Conservation (phyloP, 2,329 filamentous ascomycete genomes). For the Teratosphaeria zuluensis region DNA sequence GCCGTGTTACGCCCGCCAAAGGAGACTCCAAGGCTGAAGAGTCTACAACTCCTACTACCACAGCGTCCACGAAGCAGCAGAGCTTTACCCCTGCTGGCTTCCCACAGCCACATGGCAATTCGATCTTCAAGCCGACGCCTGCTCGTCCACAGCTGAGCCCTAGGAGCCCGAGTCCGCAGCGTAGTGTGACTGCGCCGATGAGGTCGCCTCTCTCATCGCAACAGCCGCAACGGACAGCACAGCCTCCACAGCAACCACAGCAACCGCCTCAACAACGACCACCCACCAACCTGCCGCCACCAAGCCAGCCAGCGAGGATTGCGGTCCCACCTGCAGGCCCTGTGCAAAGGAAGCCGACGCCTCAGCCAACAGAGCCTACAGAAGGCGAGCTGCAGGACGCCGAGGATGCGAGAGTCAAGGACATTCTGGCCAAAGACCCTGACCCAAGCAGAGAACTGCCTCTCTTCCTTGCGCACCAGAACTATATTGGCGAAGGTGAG, state of each 20-base stretch:
- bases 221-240: neutral
- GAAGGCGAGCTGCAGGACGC: conserved; percentile 50
- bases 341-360: conserved; percentile 20
- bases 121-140: conserved; percentile 42
- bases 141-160: neutral
- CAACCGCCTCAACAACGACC: neutral
- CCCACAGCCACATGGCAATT: conserved; percentile 36
- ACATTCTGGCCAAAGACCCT: conserved; percentile 49
- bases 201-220: neutral
- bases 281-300: conserved; percentile 3
- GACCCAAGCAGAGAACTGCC: conserved; percentile 54
- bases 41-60: conserved; percentile 18
- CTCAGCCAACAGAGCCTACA: conserved; percentile 29
- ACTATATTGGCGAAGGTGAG: conserved; percentile 30
- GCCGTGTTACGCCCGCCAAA: conserved; percentile 14
- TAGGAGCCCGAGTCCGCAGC: conserved; percentile 54
- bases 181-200: conserved; percentile 42
- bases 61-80: conserved; percentile 14
- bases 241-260: neutral
- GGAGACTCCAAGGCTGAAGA: conserved; percentile 7
- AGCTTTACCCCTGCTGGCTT: conserved; percentile 29
- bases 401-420: conserved; percentile 59
- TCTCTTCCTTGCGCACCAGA: conserved; percentile 53
- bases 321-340: conserved; percentile 24
- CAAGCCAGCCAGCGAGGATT: conserved; percentile 18